Base-by-base conservation (phyloP, 306 rosid genomes). In the Cucurbita pepo region DNA sequence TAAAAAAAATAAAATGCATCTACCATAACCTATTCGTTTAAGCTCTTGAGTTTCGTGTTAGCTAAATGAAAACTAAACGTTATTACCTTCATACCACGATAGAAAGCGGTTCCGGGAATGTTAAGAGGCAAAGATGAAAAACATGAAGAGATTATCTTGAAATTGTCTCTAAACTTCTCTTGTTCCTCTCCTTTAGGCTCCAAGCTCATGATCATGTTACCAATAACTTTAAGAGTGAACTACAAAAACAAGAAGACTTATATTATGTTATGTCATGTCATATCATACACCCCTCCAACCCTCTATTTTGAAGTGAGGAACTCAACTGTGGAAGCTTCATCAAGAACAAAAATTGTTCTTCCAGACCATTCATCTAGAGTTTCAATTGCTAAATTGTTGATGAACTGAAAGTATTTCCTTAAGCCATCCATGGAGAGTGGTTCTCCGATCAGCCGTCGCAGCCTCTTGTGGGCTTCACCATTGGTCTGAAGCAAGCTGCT, bases 151-250 rank as follows among this genome's bases (percentile, higher is more conserved):
- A 89, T 89, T 1, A 86, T 72, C 82, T 91, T 91, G 75, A 89
- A 91, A 82, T 91, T 89, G 63, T 88, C 80, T 56, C 96, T 78
- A 55, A 89, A 91, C 78, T 86, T 83, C 65, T 91, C 97, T 22
- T 86, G 96, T 55, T 91, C 96, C 51, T 86, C 97, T 15, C 96
- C 91, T 0, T 65, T 63, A 7, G 97, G 96, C 82, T 89, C 96
- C 80, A 91, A 81, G 87, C 97, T 89, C 96, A 89, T 87, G 77
- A 89, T 91, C 97, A 91, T 91, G 75, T 89, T 86, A 40, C 94
- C 94, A 81, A 91, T 91, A 72, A 91, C 97, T 86, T 91, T 83
- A 6, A 89, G 81, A 63, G 97, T 91, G 77, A 91, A 89, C 97
- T 91, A 85, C 37, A 79, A 75, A 50, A 48, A 71, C 41, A 48